A percentile compares a stretch with the other conserved stretches of the same genome.
Evolutionary conservation across 2,329 filamentous ascomycete genomes (phyloP).

Genomic region (Aspergillus glaucus): DNA sequence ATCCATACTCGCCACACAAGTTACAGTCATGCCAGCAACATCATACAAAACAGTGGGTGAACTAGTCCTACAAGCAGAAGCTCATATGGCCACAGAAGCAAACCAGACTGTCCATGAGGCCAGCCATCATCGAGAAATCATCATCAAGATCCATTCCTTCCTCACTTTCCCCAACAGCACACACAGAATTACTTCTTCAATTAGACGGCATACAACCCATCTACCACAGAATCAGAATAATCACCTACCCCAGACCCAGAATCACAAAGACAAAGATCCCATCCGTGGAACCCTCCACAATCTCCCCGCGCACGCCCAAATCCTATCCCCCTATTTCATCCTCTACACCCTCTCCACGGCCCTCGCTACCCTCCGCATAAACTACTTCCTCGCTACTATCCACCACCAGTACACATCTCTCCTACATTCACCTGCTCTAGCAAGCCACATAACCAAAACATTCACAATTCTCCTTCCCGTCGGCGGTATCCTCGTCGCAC

Average conservation of each 20-base stretch:
- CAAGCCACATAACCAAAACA: conserved; percentile 68
- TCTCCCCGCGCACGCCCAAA: conserved; percentile 63
- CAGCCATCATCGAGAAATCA: conserved; percentile 44
- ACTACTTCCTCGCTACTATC: conserved; percentile 87
- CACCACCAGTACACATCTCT: conserved; percentile 74
- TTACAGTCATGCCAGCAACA: conserved; percentile 65
- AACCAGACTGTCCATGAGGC: conserved; percentile 49
- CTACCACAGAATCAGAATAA: not conserved
- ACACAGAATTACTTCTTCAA: conserved; percentile 56
- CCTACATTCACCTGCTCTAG: conserved; percentile 55
- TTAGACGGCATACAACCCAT: conserved; percentile 16
- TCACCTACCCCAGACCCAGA: not conserved
- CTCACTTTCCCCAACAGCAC: conserved; percentile 21
- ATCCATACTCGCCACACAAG: conserved; percentile 59
- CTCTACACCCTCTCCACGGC: conserved; percentile 77
- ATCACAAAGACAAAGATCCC: not conserved
- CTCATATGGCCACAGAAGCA: conserved; percentile 47
- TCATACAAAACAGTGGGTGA: conserved; percentile 84
- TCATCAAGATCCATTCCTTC: conserved; percentile 38
- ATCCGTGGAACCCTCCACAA: conserved; percentile 68
- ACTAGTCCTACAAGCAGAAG: conserved; percentile 66
- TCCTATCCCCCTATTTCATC: conserved; percentile 75
- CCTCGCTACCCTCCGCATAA: conserved; percentile 73
- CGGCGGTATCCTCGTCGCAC: conserved; percentile 76
- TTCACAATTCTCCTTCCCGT: conserved; percentile 82